Percentiles rank a stretch among this genome's conserved stretches.
Conservation (phyloP, 2,329 filamentous ascomycete species). For the Microdochium paspali region DNA sequence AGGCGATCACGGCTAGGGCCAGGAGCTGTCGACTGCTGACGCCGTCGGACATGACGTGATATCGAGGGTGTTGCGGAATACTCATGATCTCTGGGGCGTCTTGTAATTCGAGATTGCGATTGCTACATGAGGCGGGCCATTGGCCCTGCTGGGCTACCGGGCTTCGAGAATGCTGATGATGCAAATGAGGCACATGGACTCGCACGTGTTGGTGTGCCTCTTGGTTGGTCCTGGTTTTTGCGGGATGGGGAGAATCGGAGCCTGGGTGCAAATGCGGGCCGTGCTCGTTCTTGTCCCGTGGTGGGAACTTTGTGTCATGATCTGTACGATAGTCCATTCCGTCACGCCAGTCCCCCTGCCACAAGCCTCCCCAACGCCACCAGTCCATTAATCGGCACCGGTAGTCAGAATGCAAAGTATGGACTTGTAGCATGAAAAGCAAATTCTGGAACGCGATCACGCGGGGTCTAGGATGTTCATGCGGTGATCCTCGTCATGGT, state of each 20-base stretch:
- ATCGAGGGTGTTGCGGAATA: background rate
- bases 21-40: background rate
- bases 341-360: no score
- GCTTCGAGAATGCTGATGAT: background rate
- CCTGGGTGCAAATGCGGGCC: background rate
- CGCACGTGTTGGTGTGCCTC: background rate
- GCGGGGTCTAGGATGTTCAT: background rate
- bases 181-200: no score
- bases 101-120: background rate
- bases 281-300: background rate
- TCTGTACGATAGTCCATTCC: no score
- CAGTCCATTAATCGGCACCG: no score
- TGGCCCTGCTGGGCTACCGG: background rate
- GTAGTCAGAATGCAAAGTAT: no score
- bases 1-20: background rate
- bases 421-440: background rate
- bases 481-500: background rate
- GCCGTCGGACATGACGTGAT: background rate
- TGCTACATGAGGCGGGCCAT: background rate
- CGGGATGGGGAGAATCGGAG: background rate
- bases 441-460: background rate
- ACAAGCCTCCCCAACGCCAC: no score
- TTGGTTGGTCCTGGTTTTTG: background rate
- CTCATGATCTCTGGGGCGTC: background rate
- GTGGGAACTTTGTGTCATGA: background rate